A percentile compares a stretch with the other conserved stretches of the same genome.
Conservation (phyloP, 306 rosid genomes). For the Quercus variabilis region DNA sequence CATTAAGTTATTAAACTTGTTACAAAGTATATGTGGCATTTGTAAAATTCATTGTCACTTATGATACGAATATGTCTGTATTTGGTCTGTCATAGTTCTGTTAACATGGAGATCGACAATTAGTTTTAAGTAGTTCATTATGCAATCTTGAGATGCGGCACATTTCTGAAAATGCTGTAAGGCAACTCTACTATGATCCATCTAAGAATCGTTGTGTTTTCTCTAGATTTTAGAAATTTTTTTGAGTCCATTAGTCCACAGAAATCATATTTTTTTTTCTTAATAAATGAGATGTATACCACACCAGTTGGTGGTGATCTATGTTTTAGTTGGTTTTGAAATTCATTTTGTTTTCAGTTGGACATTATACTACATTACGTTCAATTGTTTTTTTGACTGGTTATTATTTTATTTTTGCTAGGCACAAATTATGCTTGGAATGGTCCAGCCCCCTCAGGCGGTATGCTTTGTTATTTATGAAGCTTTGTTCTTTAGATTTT, state of each 20-base stretch:
- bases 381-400: slow-evolving; percentile 3
- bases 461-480: slow-evolving; percentile 32
- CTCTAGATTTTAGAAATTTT: background rate
- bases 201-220: background rate
- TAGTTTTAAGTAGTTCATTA: background rate
- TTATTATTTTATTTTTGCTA: slow-evolving; percentile 31
- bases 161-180: background rate
- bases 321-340: background rate
- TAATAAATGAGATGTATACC: background rate
- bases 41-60: background rate
- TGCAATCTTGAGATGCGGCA: background rate
- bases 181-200: background rate
- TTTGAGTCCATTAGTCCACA: background rate
- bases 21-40: background rate
- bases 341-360: background rate
- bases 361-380: background rate
- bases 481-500: slow-evolving; percentile 12
- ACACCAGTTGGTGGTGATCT: background rate
- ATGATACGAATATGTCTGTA: background rate
- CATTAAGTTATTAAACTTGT: background rate
- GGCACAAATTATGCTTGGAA: slow-evolving; percentile 99
- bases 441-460: slow-evolving; percentile 89
- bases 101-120: background rate
- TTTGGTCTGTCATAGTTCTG: background rate
- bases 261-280: background rate